Base-by-base conservation (phyloP, 306 rosid species). In the Clitoria ternatea region DNA sequence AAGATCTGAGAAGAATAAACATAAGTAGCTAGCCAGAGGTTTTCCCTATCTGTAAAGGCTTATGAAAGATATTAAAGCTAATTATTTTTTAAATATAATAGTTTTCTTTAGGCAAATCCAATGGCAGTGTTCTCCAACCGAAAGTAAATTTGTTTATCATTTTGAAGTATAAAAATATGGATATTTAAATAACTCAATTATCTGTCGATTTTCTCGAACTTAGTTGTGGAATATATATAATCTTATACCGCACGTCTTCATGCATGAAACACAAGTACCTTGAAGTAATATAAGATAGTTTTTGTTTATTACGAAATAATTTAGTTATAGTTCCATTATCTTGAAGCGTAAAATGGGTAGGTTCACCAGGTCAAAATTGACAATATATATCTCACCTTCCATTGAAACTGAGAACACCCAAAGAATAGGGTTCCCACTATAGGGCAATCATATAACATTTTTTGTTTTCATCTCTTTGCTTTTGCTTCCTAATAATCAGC, bases 401-500 rank as follows among this genome's bases (percentile, higher is more conserved):
- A 42, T 39, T 17, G 55, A 55, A 40, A 17, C 75, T 26, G 29
- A 26, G 29, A n/a, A n/a, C 40, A 26, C 17, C 50, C 24, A 20
- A 11, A 26, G 30, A 55, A 55, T 27, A 42, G 56, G 44, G 56
- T 70, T 54, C 2, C 12, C 11, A 61, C 18, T 9, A 23, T 13
- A 57, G 18, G 45, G 39, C 22, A 59, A 44, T 72, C 60, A 72
- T 59, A 22, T n/a, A 30, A 18, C 23, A 20, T 56, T 67, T 26
- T 55, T 69, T 71, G 29, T 37, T 24, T 71, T 59, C 35, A 19
- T 29, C 4, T 39, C 6, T 68, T 3, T 20, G 42, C 63, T 57
- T 72, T 72, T 72, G 35, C 39, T 45, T 55, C 69, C 50, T 22
- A 72, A 45, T 71, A 42, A 44, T 72, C 37, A 60, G 26, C 24